Base-by-base conservation (phyloP, 805 yeast genomes). In the Ogataea kodamae region DNA sequence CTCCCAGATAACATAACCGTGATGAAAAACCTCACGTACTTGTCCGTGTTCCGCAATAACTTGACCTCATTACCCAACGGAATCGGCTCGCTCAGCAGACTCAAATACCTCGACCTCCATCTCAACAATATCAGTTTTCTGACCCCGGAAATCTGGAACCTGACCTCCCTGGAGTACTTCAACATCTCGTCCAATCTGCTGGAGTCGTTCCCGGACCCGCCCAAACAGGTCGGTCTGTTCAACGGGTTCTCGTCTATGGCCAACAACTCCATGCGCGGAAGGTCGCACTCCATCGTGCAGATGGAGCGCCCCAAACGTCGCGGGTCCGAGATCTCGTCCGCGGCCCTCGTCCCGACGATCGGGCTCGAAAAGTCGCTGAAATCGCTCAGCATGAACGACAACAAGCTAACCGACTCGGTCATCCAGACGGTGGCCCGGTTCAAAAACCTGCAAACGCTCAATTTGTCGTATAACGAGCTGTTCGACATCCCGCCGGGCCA, bases 401-500 rank as follows among this genome's bases (percentile, higher is more conserved):
- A 92, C 55, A 78, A 87, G 43, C 68, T 92, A 20, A 72, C 70
- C 16, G 96, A 90, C 52, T 81, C 81, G 5, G 75, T 80, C 40
- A 79, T 89, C 59, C 81, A 81, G 34, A 67, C 75, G 3, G 63
- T 92, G 19, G 72, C 84, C 5, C 61, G 70, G 29, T 70, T 85
- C 42, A 54, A 63, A 1, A 73, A 78, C 30, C 59, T 92, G 43
- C 73, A 71, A 39, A 55, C 70, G 1, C 64, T 92, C 46, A 88
- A 90, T 48, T 57, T 92, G 35, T 76, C 95, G 0, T 90, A 90
- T 57, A 92, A 92, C 51, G 89, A 80, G 43, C 59, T 92, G 19
- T 62, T 81, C 21, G 97, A 90, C 47, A 74, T 90, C 17, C 94
- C 96, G 0, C 59, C 66, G 12, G 86, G 95, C n/a, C 75, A 78